These are phyloP conservation scores for Candida nonsorbophila DNA, from an alignment of 805 yeast species.

Conservation along the genomic window DNA sequence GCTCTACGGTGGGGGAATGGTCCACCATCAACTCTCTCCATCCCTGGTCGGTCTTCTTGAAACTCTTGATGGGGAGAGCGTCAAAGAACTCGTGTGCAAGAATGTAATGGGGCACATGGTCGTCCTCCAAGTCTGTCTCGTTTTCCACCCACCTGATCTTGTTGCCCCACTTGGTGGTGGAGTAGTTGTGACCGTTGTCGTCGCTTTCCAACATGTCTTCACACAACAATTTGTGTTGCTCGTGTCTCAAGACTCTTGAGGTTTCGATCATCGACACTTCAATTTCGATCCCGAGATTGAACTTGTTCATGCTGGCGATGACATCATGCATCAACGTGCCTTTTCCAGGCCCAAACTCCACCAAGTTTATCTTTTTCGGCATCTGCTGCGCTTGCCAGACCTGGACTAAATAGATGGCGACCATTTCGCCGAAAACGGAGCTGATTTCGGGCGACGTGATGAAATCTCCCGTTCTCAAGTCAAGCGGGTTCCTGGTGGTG, in stretches of 20 bases:
- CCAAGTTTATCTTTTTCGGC: slow-evolving; percentile 46
- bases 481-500: slow-evolving; percentile 71
- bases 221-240: slow-evolving; percentile 51
- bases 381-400: slow-evolving; percentile 53
- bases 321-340: slow-evolving; percentile 75
- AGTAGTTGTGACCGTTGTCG: slow-evolving; percentile 27
- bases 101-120: slow-evolving; percentile 48
- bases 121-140: slow-evolving; percentile 38
- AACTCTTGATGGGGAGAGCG: slow-evolving; percentile 75
- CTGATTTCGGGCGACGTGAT: slow-evolving; percentile 84
- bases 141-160: slow-evolving; percentile 57
- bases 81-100: slow-evolving; percentile 86
- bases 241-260: slow-evolving; percentile 54
- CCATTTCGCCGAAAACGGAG: slow-evolving; percentile 80
- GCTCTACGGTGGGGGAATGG: slow-evolving; percentile 32
- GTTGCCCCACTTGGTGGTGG: slow-evolving; percentile 48
- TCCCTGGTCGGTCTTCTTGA: slow-evolving; percentile 55
- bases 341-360: slow-evolving; percentile 83
- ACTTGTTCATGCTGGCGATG: slow-evolving; percentile 41
- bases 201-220: slow-evolving; percentile 17
- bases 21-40: slow-evolving; percentile 81
- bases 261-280: slow-evolving; percentile 65
- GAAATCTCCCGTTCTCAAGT: slow-evolving; percentile 60
- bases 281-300: slow-evolving; percentile 24
- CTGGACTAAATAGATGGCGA: slow-evolving; percentile 66